Conservation (phyloP, 768 basidiomycete species). For the Dioszegia crocea region DNA sequence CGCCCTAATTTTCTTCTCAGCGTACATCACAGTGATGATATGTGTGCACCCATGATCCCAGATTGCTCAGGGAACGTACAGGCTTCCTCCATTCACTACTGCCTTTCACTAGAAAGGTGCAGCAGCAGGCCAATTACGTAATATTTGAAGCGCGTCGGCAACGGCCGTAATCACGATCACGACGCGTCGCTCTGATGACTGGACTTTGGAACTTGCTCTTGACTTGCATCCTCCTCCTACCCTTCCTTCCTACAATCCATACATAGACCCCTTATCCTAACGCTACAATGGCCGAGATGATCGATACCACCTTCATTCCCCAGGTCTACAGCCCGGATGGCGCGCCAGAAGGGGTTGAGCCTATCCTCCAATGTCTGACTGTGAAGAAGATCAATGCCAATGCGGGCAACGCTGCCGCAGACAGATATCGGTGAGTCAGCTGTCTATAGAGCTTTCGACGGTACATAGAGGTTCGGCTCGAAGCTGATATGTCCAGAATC, state of each 20-base stretch:
- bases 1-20: too few species aligned
- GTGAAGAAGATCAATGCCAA: slow-evolving; percentile 66
- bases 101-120: too few species aligned
- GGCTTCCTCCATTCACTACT: too few species aligned
- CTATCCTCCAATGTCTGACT: slow-evolving; percentile 72
- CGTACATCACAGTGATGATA: too few species aligned
- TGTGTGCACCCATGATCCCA: too few species aligned
- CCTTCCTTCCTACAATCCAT: neutral
- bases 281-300: slow-evolving; percentile 37
- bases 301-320: slow-evolving; percentile 33
- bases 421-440: slow-evolving; percentile 50
- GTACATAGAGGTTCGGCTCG: too few species aligned
- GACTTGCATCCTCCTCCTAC: neutral
- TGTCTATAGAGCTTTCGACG: too few species aligned
- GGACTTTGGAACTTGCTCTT: too few species aligned
- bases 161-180: neutral
- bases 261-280: neutral
- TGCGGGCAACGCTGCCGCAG: slow-evolving; percentile 46
- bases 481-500: slow-evolving; percentile 54
- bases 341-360: slow-evolving; percentile 41
- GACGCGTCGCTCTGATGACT: neutral
- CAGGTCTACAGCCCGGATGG: slow-evolving; percentile 29
- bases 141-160: too few species aligned
- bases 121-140: too few species aligned
- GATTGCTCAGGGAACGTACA: too few species aligned